Evolutionary conservation across 2,329 filamentous ascomycete genomes (phyloP).

Genomic region (Lasiodiplodia sp.): DNA sequence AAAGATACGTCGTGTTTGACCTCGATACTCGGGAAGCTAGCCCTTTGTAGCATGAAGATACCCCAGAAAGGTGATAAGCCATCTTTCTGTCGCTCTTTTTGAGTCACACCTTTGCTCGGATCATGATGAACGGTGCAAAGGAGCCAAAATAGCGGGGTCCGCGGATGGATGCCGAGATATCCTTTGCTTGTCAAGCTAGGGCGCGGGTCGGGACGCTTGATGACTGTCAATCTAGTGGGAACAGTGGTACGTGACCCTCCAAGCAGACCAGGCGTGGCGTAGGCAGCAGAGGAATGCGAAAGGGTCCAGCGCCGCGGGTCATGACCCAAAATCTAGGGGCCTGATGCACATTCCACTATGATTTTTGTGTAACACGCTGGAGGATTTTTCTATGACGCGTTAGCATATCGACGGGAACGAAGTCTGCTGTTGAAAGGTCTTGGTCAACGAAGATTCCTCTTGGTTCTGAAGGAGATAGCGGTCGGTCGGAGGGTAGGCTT

Average conservation of each 20-base stretch:
- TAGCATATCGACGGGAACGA: slow-evolving; percentile 9
- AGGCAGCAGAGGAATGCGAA: slow-evolving; percentile 18
- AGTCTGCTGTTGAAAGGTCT: neutral
- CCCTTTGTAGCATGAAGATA: neutral
- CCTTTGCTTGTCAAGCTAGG: slow-evolving; percentile 1
- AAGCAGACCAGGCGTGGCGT: slow-evolving; percentile 14
- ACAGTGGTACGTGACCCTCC: neutral
- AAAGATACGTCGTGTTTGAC: neutral
- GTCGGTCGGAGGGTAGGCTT: neutral
- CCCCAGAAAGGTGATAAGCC: neutral
- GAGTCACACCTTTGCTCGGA: neutral
- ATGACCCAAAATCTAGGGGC: neutral
- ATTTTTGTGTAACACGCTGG: neutral
- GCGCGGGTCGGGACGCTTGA: slow-evolving; percentile 10
- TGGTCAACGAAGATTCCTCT: neutral
- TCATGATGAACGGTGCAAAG: neutral
- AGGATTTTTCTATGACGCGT: neutral
- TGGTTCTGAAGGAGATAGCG: neutral
- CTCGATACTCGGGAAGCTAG: neutral
- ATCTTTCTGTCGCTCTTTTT: neutral
- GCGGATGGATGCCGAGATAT: neutral
- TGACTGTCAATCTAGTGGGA: neutral
- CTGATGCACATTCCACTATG: neutral
- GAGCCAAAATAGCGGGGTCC: neutral
- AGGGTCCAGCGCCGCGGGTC: slow-evolving; percentile 6